phyloP scores from a whole-genome alignment of 2,329 filamentous ascomycete species.

The Ceratocystis huliohia region DNA sequence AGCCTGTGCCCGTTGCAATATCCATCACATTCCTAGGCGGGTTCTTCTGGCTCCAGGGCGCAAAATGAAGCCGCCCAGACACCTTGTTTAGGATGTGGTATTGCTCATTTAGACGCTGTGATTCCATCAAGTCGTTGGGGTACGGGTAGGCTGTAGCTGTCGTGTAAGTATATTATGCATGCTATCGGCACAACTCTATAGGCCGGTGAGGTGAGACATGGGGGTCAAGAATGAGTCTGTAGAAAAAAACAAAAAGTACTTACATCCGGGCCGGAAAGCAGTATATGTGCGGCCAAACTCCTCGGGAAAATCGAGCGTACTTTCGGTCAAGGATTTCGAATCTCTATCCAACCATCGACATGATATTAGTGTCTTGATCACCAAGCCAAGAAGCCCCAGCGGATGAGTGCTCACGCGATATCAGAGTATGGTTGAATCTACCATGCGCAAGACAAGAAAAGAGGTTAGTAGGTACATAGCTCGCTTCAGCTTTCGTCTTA shows the following conservation, averaged over 20 bases:
- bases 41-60: constrained; percentile 30
- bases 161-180: neutral
- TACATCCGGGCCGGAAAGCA: constrained; percentile 37
- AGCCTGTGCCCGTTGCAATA: constrained; percentile 36
- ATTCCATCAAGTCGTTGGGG: constrained; percentile 34
- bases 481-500: no score
- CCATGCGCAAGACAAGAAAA: neutral
- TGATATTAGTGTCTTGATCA: neutral
- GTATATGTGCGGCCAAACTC: constrained; percentile 38
- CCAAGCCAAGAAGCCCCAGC: neutral
- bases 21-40: constrained; percentile 32
- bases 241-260: constrained; percentile 22
- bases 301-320: constrained; percentile 32
- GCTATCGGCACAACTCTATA: neutral
- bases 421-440: neutral
- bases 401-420: neutral
- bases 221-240: neutral
- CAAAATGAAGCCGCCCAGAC: constrained; percentile 33
- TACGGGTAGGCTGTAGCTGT: constrained; percentile 33
- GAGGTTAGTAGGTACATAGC: no score
- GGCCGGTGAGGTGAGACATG: neutral
- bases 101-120: constrained; percentile 33
- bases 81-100: constrained; percentile 30
- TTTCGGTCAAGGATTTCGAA: constrained; percentile 32
- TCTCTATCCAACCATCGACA: constrained; percentile 16